Evolutionary conservation across 257 asterid species (phyloP), one percentile per base, ranked within the genome.

Genomic region (Forsythia suspensa): DNA sequence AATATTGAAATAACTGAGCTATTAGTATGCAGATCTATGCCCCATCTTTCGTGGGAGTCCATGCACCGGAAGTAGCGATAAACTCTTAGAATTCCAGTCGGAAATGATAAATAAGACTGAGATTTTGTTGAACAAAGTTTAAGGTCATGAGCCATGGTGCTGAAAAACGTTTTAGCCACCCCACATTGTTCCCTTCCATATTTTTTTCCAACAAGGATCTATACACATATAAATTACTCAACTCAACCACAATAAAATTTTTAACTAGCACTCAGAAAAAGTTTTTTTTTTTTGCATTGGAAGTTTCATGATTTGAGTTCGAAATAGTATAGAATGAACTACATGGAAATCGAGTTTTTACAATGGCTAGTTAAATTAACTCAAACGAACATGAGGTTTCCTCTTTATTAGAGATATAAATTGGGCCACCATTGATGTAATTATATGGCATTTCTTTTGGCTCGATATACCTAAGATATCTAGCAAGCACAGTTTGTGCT

Each of bases 11-110:
- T 76, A 5, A 95, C 86, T 0, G 99, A 91, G 86, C 99, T 95
- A 78, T 93, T 98, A 0, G 99, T 93, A 91, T 95, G 99, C 16
- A 76, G 87, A 1, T 74, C 75, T 7, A 95, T 85, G 15, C 99
- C 99, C 97, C 88, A 89, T 7, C 80, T 80, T 37, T 51, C 81
- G 5, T 84, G 88, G 18, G 89, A 83, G 20, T 74, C 76, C 3
- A 85, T 85, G 81, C 96, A 86, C 0, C 85, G 86, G 55, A 91
- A 95, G 85, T 95, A 95, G 20, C 99, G 96, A 39, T 95, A 91
- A 61, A 90, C 89, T n/a, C 99, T 90, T 36, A 95, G 42, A 12
- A 86, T 44, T 46, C 96, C 98, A 18, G 93, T 88, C 65, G 81
- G 46, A 16, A 80, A 80, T 4, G 95, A 93, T 21, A 93, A 40